phyloP scores from a whole-genome alignment of 176 grass and related monocot species.

The Coix lacrymajobi region DNA sequence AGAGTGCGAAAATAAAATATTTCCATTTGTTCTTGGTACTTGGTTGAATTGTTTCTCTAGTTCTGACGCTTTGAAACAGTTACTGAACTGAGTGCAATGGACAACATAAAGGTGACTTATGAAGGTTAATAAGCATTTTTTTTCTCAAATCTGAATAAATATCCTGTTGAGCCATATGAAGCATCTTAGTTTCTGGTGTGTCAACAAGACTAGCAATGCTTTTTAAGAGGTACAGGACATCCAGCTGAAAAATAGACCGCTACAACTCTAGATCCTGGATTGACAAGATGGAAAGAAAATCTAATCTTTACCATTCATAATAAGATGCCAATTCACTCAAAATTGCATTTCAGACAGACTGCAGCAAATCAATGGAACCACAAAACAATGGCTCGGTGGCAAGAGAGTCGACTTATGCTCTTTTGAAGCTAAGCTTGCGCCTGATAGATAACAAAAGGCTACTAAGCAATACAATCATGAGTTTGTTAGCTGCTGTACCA shows the following conservation, averaged over 20 bases:
- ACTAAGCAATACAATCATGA: neutral
- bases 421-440: neutral
- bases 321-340: neutral
- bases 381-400: neutral
- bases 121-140: neutral
- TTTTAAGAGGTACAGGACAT: neutral
- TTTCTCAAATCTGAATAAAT: neutral
- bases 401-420: neutral
- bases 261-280: neutral
- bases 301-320: neutral
- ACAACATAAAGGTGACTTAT: neutral
- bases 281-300: neutral
- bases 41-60: neutral
- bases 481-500: too few relatives aligned
- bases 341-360: neutral
- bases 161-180: neutral
- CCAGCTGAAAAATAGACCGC: neutral
- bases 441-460: neutral
- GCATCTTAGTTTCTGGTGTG: neutral
- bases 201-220: neutral
- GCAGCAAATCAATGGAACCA: neutral
- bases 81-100: neutral
- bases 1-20: neutral
- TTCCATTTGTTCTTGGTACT: neutral
- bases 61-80: neutral